Base-by-base conservation (phyloP, 192 early-diverging fungal species). In the Allomyces javanicus region DNA sequence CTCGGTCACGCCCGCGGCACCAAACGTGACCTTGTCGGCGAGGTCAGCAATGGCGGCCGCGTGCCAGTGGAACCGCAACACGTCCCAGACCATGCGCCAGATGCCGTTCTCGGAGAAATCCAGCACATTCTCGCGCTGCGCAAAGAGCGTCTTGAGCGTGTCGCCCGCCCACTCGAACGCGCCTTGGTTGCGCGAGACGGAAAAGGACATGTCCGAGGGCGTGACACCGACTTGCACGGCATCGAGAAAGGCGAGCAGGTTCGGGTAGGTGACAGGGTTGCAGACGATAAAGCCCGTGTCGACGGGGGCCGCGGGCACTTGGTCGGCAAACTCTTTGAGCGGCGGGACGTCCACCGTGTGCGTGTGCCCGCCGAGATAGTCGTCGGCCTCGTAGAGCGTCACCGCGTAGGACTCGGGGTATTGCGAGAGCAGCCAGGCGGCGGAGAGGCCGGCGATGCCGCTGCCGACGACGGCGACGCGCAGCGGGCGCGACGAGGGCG, bases 221-320 rank as follows among this genome's bases (percentile, higher is more conserved):
- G 69, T 70, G 12, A 74, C 64, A 17, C 72, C 65, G 23, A 86
- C 78, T 23, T 68, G 63, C 63, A 83, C 72, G 25, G 70, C 61
- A 14, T 70, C n/a, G 50, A 83, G 65, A 25, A 85, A 73, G 10
- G 63, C 65, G 25, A 85, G 63, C 44, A 85, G 74, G 66, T 86
- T 86, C 11, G 83, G 83, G 72, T 85, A 84, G 3, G 78, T 84
- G 45, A 85, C 67, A 4, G 71, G 73, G 66, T 86, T 86, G 73
- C 75, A 84, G 10, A 86, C 83, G 63, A 85, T 85, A 67, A 85
- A 85, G 19, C 84, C 84, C 14, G 81, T 84, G 66, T 86, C 85
- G 26, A 86, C 85, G 64, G 80, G 83, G 25, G 78, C 72, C 23
- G 70, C 25, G 71, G 24, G 62, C 40, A 40, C 43, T 61, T 1